Base-by-base conservation (phyloP, 139 green algal species). In the Micromonas commoda region DNA sequence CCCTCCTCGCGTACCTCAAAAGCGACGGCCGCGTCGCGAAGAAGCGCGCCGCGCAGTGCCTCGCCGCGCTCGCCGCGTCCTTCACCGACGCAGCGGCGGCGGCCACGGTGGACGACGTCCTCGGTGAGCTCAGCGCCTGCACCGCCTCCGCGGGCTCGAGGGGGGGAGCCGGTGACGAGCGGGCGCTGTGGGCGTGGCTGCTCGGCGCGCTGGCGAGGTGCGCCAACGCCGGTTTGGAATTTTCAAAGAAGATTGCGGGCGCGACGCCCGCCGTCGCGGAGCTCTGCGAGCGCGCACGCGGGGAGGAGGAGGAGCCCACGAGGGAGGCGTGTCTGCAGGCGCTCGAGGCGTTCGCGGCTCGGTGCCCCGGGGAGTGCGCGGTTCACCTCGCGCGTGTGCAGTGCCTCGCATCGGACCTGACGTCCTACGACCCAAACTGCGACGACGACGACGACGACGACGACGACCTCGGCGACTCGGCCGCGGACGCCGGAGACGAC, bases 371-470 rank as follows among this genome's bases (percentile, higher is more conserved):
- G 67, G 83, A 91, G 3, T 81, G 85, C 4, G 77, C 81, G 9
- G 28, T 63, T 19, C 39, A 79, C 37, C 76, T 53, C n/a, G 21
- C 31, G 23, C n/a, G n/a, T 0, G 81, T 91, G 37, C 81, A 89
- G 35, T 51, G 13, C 13, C 16, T 88, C 0, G 81, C 69, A 1
- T 76, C 93, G 35, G 54, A 85, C 26, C 90, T 83, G 71, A 32
- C 96, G 57, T 87, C 74, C 23, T 94, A 94, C 81, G 94, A 98
- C 82, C 94, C 94, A 70, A 98, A 98, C 86, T 98, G 91, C 52
- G 88, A 84, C 2, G 91, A 87, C 9, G 86, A 92, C 9, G 91
- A 93, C 31, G 85, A 80, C 19, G 37, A 63, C 34, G 68, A 75
- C 35, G 63, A 70, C 63, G 63, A 32, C 28, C 21, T 26, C 21